phyloP scores from a whole-genome alignment of 1,284 basidiomycete species.

The Phlebopus sp. region DNA sequence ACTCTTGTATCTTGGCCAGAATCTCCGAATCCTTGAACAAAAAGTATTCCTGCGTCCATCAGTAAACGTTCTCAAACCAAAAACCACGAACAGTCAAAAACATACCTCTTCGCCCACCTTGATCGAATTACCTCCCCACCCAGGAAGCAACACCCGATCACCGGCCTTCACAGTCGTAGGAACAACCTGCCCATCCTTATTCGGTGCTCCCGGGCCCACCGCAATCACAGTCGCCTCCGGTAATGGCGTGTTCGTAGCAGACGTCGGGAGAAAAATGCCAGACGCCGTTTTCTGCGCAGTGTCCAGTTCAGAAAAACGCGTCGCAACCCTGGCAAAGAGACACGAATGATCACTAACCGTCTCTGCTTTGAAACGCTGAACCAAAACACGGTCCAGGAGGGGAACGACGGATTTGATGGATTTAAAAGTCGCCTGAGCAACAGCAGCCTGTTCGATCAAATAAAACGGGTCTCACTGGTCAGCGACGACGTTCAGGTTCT shows the following conservation, averaged over 20 bases:
- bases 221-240: conserved; percentile 97
- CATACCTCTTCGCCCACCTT: conserved; percentile 96
- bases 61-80: conserved; percentile 3
- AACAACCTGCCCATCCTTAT: conserved; percentile 81
- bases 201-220: conserved; percentile 87
- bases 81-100: not conserved
- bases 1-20: conserved; percentile 96
- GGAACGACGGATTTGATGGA: conserved; percentile 91
- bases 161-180: conserved; percentile 84
- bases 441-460: conserved; percentile 45
- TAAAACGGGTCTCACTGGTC: conserved; percentile 27
- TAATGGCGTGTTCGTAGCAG: conserved; percentile 78
- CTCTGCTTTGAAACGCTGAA: conserved; percentile 95
- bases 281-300: conserved; percentile 84
- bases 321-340: no score
- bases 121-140: conserved; percentile 94
- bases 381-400: conserved; percentile 93
- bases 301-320: no score
- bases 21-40: conserved; percentile 96
- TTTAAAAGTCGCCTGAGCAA: conserved; percentile 88
- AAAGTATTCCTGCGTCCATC: conserved; percentile 80
- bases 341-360: conserved; percentile 62
- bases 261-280: conserved; percentile 92
- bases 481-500: not conserved
- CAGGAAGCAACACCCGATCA: conserved; percentile 90